Evolutionary conservation across 306 rosid species (phyloP), one percentile per base, ranked within the genome.

Genomic region (Dalbergia cultrata): DNA sequence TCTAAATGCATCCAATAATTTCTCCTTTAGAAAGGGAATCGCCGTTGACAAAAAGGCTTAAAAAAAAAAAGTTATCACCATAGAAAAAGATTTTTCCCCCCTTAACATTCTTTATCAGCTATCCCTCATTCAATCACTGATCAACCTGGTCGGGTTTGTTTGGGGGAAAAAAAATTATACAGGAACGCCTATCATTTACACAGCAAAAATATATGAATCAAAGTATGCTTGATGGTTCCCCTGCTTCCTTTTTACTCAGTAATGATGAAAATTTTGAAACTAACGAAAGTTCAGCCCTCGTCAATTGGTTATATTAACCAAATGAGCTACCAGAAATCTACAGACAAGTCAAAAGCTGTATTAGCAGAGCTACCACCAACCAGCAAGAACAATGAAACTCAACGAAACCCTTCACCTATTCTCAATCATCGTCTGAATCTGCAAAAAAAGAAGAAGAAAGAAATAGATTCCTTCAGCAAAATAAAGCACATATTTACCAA

Each of bases 351-450:
- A 44, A 79, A 78, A 80, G 80, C 53, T 70, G 78, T 75, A 86
- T 82, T 81, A 66, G 84, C 85, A 71, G 76, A 45, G 88, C 82
- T 80, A 81, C 64, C 69, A 85, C 82, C 82, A 67, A 76, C 84
- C 85, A 82, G 70, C 61, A 22, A 21, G 64, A 52, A 66, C 79
- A 70, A 72, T 71, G 74, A 68, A 62, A 71, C 83, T 74, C 75
- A 74, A 67, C 73, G 79, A 85, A 71, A 79, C 74, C 88, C 70
- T 86, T 76, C 75, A 26, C 71, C 89, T 85, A 89, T 67, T 93
- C 31, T 26, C 92, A 61, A 47, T 95, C 99, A 17, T 91, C 96
- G 14, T 95, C 99, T 68, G 99, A 95, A 95, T 95, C 99, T 95
- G 97, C 75, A 77, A 67, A 72, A 67, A 72, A 56, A 70, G 57